Conservation (phyloP, 208 protist species). For the Acanthamoeba royreba region DNA sequence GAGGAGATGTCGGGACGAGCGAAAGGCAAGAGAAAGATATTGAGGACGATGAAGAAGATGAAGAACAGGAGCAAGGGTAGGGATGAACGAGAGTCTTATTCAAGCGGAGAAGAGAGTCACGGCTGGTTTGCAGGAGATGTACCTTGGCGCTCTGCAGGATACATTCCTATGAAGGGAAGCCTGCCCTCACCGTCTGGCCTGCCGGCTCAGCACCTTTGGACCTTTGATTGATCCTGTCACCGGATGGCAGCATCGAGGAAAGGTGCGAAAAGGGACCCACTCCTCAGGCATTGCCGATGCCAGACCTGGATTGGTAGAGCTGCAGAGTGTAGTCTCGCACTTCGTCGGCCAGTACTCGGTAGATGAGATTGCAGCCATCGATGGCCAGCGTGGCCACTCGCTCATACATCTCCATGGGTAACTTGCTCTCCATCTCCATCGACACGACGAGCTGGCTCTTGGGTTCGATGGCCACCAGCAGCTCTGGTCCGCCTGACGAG, state of each 20-base stretch:
- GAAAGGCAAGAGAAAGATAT: no score
- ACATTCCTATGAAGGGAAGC: no score
- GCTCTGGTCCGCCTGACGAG: slow-evolving; percentile 72
- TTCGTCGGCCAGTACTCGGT: slow-evolving; percentile 1
- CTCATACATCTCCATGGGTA: slow-evolving; percentile 75
- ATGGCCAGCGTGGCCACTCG: slow-evolving; percentile 68
- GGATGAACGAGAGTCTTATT: no score
- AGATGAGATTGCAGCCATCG: slow-evolving; percentile 75
- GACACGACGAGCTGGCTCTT: slow-evolving; percentile 61
- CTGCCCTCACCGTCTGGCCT: no score
- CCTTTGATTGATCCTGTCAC: no score
- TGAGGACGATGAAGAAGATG: no score
- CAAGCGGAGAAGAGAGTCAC: no score
- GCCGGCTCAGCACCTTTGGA: no score
- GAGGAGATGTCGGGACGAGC: no score
- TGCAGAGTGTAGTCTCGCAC: slow-evolving; percentile 7
- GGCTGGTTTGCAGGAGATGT: no score
- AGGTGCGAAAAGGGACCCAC: background rate
- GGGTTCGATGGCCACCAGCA: slow-evolving; percentile 78
- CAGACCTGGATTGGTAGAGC: background rate
- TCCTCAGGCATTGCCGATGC: background rate
- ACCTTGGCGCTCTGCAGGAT: no score
- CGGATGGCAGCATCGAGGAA: background rate
- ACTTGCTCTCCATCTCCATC: slow-evolving; percentile 79
- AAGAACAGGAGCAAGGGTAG: no score